Percentiles rank a stretch among this genome's conserved stretches.
Conservation (phyloP, 1,284 basidiomycete genomes). For the Sanghuangporus baumii region DNA sequence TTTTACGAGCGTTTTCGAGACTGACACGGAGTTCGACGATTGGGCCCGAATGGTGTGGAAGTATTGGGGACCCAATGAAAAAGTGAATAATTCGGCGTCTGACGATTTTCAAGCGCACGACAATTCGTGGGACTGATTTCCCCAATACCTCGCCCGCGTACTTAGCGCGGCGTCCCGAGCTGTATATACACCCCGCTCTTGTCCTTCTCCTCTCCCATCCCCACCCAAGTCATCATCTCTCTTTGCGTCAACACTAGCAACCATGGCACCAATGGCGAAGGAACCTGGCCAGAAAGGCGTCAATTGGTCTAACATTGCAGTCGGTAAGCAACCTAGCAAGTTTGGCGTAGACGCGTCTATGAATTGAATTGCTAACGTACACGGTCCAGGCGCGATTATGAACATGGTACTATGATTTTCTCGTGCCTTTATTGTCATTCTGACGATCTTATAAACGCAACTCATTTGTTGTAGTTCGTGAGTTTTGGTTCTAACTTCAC, state of each 20-base stretch:
- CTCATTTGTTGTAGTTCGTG: slow-evolving; percentile 45
- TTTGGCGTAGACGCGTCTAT: slow-evolving; percentile 13
- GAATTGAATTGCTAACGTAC: slow-evolving; percentile 20
- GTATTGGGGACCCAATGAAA: neutral
- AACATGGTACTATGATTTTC: slow-evolving; percentile 68
- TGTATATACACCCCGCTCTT: neutral
- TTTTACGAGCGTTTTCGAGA: neutral
- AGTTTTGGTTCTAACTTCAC: slow-evolving; percentile 27
- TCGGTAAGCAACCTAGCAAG: slow-evolving; percentile 56
- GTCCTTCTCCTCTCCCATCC: slow-evolving; percentile 16
- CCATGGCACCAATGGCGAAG: slow-evolving; percentile 66
- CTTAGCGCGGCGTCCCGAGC: neutral
- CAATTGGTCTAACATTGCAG: slow-evolving; percentile 98
- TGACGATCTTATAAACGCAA: slow-evolving; percentile 4
- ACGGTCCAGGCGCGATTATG: slow-evolving; percentile 80
- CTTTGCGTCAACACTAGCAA: slow-evolving; percentile 22
- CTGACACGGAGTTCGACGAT: neutral
- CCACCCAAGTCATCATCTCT: slow-evolving; percentile 21
- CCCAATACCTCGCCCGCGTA: neutral
- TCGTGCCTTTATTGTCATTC: slow-evolving; percentile 15
- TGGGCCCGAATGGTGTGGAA: neutral
- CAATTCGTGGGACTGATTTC: slow-evolving; percentile 4
- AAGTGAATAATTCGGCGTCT: neutral
- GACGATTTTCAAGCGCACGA: neutral
- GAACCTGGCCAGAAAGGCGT: slow-evolving; percentile 92